A percentile compares a stretch with the other conserved stretches of the same genome.
These are phyloP conservation scores for Poterioochromonas sp. DNA, from an alignment of 352 stramenopile species.

Conservation along the genomic window DNA sequence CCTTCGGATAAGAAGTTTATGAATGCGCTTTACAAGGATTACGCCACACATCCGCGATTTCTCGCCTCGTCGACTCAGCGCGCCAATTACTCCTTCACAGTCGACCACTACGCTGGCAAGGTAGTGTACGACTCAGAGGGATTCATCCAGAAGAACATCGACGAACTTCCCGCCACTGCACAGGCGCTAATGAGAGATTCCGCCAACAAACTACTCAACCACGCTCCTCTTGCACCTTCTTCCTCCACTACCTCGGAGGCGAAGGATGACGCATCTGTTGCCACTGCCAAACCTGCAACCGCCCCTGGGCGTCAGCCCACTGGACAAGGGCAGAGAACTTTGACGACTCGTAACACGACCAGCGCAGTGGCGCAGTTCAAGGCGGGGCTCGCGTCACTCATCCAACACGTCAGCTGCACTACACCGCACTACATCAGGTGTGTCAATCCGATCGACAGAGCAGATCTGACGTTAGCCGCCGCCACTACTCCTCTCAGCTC, in stretches of 20 bases:
- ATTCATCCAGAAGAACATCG: slow-evolving; percentile 90
- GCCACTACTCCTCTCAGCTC: too few relatives aligned
- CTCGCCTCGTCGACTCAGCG: slow-evolving; percentile 79
- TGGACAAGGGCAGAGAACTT: neutral
- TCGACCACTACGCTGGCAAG: slow-evolving; percentile 80
- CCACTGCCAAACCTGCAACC: neutral
- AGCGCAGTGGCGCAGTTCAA: neutral
- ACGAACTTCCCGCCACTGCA: slow-evolving; percentile 54
- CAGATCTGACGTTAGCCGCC: too few relatives aligned
- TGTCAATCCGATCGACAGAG: neutral
- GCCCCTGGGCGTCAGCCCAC: too few relatives aligned
- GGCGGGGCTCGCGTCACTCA: neutral
- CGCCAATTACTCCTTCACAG: slow-evolving; percentile 43
- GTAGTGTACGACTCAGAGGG: slow-evolving; percentile 81
- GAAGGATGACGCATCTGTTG: neutral
- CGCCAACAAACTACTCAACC: neutral
- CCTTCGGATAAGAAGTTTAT: slow-evolving; percentile 79
- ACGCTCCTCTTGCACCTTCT: too few relatives aligned
- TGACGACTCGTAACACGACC: neutral
- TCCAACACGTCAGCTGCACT: neutral
- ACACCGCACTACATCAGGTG: neutral
- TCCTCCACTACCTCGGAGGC: neutral
- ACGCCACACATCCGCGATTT: slow-evolving; percentile 65
- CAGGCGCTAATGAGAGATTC: neutral
- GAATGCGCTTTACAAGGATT: slow-evolving; percentile 75